Evolutionary conservation across 192 early-diverging fungal species (phyloP).

Genomic region (Coemansia sp.): DNA sequence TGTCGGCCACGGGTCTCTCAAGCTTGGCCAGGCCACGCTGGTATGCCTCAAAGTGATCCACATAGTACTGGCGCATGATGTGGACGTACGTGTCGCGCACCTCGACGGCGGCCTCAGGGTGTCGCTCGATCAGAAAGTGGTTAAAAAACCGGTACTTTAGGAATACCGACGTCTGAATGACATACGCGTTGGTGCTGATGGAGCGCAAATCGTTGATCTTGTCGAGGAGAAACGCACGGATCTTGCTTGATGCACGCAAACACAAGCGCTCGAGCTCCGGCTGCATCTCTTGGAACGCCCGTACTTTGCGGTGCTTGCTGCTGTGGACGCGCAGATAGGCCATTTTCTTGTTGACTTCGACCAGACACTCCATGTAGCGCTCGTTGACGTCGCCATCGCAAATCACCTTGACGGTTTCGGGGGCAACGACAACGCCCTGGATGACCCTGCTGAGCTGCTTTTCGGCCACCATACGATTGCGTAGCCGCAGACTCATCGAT

Average conservation of each 20-base stretch:
- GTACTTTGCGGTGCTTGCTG: constrained; percentile 71
- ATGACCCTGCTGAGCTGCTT: constrained; percentile 67
- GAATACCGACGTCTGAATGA: constrained; percentile 87
- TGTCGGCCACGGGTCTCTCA: constrained; percentile 75
- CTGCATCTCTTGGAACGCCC: constrained; percentile 78
- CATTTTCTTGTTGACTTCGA: constrained; percentile 88
- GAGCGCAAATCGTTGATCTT: constrained; percentile 83
- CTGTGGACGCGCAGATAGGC: constrained; percentile 67
- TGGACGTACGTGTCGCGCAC: constrained; percentile 82
- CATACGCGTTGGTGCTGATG: constrained; percentile 89
- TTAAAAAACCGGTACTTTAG: constrained; percentile 91
- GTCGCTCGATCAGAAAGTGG: constrained; percentile 85
- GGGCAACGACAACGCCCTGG: constrained; percentile 82
- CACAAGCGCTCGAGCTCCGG: constrained; percentile 92
- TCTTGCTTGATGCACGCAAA: constrained; percentile 76
- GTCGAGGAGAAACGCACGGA: constrained; percentile 82
- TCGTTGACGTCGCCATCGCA: constrained; percentile 92
- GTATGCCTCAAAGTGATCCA: constrained; percentile 89
- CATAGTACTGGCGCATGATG: constrained; percentile 81
- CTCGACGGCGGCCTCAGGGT: constrained; percentile 82
- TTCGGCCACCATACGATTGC: constrained; percentile 83
- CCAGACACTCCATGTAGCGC: constrained; percentile 74
- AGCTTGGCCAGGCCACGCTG: constrained; percentile 68
- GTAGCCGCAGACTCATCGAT: constrained; percentile 74
- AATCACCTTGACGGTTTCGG: constrained; percentile 74